Evolutionary conservation across 176 grass and related monocot genomes (phyloP).

Genomic region (Luzula sylvatica): DNA sequence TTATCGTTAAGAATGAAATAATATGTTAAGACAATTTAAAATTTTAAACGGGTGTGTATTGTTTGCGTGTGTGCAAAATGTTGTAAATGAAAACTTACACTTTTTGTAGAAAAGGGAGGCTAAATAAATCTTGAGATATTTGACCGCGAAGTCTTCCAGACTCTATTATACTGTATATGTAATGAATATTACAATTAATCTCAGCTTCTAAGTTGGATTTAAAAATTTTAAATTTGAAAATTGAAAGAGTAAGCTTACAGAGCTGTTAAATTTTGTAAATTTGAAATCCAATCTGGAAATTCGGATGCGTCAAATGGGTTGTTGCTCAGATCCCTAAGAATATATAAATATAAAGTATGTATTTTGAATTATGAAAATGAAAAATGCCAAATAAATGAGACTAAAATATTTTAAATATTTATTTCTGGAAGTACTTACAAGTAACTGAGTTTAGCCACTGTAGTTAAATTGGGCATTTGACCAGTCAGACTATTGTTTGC

Average conservation of each 20-base stretch:
- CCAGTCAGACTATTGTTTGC: slow-evolving; percentile 56
- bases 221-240: not conserved
- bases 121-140: slow-evolving; percentile 50
- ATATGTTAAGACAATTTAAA: not conserved
- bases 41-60: no score
- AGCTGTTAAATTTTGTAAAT: slow-evolving; percentile 17
- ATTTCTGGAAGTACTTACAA: slow-evolving; percentile 41
- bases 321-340: slow-evolving; percentile 71
- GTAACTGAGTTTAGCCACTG: slow-evolving; percentile 29
- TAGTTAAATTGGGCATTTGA: slow-evolving; percentile 48
- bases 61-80: not conserved
- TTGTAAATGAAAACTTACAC: slow-evolving; percentile 45
- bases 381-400: slow-evolving; percentile 8
- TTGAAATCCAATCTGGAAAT: slow-evolving; percentile 52
- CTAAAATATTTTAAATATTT: not conserved
- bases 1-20: slow-evolving; percentile 12
- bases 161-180: slow-evolving; percentile 39
- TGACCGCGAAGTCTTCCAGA: slow-evolving; percentile 41
- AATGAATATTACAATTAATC: slow-evolving; percentile 1
- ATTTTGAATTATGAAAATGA: slow-evolving; percentile 10
- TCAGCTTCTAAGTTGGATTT: not conserved
- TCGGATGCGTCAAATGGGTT: slow-evolving; percentile 52
- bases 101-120: slow-evolving; percentile 25
- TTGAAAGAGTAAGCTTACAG: slow-evolving; percentile 33
- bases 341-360: not conserved